phyloP scores from a whole-genome alignment of 2,329 filamentous ascomycete species.

The Botrytis galanthina region DNA sequence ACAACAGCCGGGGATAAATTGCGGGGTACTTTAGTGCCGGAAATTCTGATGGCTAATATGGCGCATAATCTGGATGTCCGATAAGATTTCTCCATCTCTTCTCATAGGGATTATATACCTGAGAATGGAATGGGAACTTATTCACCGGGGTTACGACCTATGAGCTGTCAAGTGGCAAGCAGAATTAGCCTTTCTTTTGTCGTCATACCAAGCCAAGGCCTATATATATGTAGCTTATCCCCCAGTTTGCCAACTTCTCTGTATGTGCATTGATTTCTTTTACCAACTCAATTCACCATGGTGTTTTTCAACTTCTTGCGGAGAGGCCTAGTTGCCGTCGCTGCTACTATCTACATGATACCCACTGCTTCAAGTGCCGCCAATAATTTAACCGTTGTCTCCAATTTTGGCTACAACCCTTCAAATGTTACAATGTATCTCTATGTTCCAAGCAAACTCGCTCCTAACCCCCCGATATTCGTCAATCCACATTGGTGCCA shows the following conservation, averaged over 20 bases:
- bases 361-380: background rate
- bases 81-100: background rate
- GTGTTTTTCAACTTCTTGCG: background rate
- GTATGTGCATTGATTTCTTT: background rate
- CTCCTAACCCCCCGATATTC: conserved; percentile 29
- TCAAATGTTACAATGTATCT: conserved; percentile 33
- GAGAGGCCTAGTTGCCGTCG: background rate
- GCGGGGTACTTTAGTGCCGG: conserved; percentile 3
- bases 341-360: background rate
- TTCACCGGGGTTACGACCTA: background rate
- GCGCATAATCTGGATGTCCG: background rate
- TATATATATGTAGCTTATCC: background rate
- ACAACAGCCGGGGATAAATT: background rate
- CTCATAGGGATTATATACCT: background rate
- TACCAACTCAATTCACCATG: background rate
- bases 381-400: conserved; percentile 22
- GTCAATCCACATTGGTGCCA: conserved; percentile 35
- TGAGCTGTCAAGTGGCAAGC: conserved; percentile 1
- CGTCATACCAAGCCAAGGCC: background rate
- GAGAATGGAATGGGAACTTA: background rate
- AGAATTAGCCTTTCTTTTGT: background rate
- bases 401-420: conserved; percentile 29
- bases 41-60: background rate
- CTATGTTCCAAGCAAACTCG: conserved; percentile 31
- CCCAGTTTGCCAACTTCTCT: too few relatives aligned